Conservation (phyloP, 352 stramenopile genomes). For the Phytophthora colocasiae region DNA sequence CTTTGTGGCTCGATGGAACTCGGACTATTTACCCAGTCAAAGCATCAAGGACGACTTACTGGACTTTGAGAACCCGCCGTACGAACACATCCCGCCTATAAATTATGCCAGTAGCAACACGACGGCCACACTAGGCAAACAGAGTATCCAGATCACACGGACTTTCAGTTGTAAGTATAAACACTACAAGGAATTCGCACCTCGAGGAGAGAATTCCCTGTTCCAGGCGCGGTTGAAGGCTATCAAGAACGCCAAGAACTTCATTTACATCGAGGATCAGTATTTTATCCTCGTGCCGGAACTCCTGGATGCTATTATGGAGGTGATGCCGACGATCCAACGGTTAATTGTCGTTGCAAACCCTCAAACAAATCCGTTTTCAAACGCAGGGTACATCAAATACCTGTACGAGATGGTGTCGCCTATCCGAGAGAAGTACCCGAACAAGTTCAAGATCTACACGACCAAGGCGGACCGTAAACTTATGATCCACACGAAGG, state of each 20-base stretch:
- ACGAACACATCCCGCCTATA: constrained; percentile 37
- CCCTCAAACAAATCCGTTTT: constrained; percentile 34
- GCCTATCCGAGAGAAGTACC: constrained; percentile 46
- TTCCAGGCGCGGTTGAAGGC: constrained; percentile 32
- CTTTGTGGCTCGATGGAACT: constrained; percentile 67
- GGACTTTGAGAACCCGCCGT: constrained; percentile 50
- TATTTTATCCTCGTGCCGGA: constrained; percentile 33
- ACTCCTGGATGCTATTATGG: constrained; percentile 37
- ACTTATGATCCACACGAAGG: constrained; percentile 64
- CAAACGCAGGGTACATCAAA: constrained; percentile 48
- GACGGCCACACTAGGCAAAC: constrained; percentile 25
- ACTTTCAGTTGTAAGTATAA: constrained; percentile 35
- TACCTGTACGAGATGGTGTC: constrained; percentile 63
- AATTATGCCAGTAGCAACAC: constrained; percentile 48
- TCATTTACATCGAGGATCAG: constrained; percentile 37
- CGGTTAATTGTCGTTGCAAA: constrained; percentile 56
- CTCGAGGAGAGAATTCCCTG: constrained; percentile 26
- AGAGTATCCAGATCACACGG: constrained; percentile 32
- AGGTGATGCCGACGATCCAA: constrained; percentile 54
- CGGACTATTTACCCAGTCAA: constrained; percentile 31
- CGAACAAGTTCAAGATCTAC: constrained; percentile 47
- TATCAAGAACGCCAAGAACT: constrained; percentile 37
- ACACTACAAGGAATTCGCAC: constrained; percentile 30
- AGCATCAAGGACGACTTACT: constrained; percentile 40
- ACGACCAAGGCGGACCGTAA: constrained; percentile 34